Evolutionary conservation across 2,329 filamentous ascomycete species (phyloP).

Genomic region (Bipolaris bicolor): DNA sequence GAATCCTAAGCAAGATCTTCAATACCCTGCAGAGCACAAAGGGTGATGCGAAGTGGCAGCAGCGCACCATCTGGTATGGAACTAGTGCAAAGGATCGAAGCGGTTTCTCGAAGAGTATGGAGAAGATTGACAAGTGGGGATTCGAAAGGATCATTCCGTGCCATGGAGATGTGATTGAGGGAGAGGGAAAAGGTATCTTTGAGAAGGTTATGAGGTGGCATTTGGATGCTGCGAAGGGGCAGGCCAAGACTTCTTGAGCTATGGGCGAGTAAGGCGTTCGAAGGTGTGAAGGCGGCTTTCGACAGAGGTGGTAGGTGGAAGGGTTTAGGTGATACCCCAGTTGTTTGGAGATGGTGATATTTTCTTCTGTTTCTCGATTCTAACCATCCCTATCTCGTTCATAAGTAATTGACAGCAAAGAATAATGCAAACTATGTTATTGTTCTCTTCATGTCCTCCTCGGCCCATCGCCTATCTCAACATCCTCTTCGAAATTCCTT

Average conservation of each 20-base stretch:
- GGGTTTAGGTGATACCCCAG: conserved; percentile 5
- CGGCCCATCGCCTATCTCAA: neutral
- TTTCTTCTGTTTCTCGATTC: neutral
- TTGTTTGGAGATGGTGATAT: too few relatives aligned
- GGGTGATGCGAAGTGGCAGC: conserved; percentile 69
- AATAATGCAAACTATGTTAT: neutral
- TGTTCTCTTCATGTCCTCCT: neutral
- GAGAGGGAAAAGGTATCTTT: conserved; percentile 75
- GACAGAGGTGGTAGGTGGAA: neutral
- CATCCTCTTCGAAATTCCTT: conserved; percentile 1
- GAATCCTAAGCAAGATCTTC: conserved; percentile 65
- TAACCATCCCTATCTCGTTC: neutral
- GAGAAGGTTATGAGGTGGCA: conserved; percentile 84
- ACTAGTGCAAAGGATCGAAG: conserved; percentile 65
- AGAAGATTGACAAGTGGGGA: conserved; percentile 77
- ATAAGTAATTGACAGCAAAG: neutral
- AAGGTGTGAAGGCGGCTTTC: neutral
- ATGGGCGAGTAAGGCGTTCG: neutral
- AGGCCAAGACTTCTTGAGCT: conserved; percentile 4
- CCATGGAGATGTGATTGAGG: conserved; percentile 88
- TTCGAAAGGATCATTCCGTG: conserved; percentile 88
- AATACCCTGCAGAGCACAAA: conserved; percentile 64
- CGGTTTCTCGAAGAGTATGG: conserved; percentile 73
- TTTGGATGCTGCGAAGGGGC: conserved; percentile 53
- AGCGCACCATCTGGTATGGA: conserved; percentile 82